These are phyloP conservation scores for Carex littledalei DNA, from an alignment of 176 grass and related monocot species.

Conservation along the genomic window DNA sequence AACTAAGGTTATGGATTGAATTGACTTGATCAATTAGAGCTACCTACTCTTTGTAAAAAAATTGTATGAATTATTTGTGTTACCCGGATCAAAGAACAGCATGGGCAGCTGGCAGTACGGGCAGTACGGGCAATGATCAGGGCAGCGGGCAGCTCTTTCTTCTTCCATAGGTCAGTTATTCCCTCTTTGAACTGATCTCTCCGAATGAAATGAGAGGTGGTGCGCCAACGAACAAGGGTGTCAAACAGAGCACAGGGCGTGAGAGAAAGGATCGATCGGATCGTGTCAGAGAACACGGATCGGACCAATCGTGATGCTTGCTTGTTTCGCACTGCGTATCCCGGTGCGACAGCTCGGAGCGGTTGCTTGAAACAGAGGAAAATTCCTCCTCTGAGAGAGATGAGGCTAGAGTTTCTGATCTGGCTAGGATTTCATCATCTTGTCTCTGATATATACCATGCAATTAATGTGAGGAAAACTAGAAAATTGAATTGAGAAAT, in stretches of 20 bases:
- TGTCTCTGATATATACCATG: too few relatives aligned
- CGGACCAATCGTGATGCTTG: neutral
- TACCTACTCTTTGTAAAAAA: too few relatives aligned
- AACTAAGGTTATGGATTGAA: too few relatives aligned
- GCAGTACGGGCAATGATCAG: neutral
- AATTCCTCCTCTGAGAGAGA: too few relatives aligned
- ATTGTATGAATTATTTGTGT: neutral
- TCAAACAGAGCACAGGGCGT: too few relatives aligned
- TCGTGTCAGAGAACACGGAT: too few relatives aligned
- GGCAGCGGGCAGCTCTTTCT: neutral
- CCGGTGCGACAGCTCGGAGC: too few relatives aligned
- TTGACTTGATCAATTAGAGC: too few relatives aligned
- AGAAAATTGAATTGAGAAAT: neutral
- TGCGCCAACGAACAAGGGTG: neutral
- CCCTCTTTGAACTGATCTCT: neutral
- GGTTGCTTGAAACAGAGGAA: neutral
- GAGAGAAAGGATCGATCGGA: too few relatives aligned
- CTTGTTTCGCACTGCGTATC: neutral
- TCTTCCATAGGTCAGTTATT: neutral
- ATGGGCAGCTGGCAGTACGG: neutral
- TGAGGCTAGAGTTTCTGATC: too few relatives aligned
- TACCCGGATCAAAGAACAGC: neutral
- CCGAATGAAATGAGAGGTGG: neutral
- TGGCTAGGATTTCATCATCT: too few relatives aligned
- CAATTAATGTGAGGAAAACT: neutral